phyloP scores from a whole-genome alignment of 228 moss, liverwort and hornwort genomes.

The Sphagnum fallax region DNA sequence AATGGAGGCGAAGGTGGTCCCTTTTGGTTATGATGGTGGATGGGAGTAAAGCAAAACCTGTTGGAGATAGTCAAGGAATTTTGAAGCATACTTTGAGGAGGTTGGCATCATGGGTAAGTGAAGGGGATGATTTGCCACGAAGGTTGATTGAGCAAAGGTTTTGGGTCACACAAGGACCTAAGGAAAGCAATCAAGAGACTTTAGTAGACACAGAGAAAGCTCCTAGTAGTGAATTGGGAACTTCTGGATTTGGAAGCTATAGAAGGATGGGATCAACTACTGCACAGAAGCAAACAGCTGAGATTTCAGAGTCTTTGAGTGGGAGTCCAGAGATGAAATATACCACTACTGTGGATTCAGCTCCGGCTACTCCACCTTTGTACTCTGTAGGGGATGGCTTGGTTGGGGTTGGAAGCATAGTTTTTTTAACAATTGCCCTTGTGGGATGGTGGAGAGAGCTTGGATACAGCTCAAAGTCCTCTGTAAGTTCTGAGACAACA shows the following conservation, averaged over 20 bases:
- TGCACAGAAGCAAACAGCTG: slow-evolving; percentile 26
- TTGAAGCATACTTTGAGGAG: slow-evolving; percentile 30
- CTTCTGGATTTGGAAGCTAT: slow-evolving; percentile 14
- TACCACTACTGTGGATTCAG: slow-evolving; percentile 41
- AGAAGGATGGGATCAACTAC: slow-evolving; percentile 18
- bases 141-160: slow-evolving; percentile 6
- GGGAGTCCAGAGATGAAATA: slow-evolving; percentile 32
- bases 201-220: neutral
- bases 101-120: slow-evolving; percentile 13
- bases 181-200: slow-evolving; percentile 2
- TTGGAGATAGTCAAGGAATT: slow-evolving; percentile 20
- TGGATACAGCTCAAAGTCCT: slow-evolving; percentile 16
- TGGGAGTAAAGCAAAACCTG: slow-evolving; percentile 6
- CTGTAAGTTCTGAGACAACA: slow-evolving; percentile 10
- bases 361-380: slow-evolving; percentile 49
- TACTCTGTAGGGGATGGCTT: slow-evolving; percentile 47
- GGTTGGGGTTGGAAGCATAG: slow-evolving; percentile 47
- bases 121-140: slow-evolving; percentile 25
- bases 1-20: neutral
- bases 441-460: slow-evolving; percentile 48
- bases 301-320: slow-evolving; percentile 28
- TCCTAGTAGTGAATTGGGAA: slow-evolving; percentile 22
- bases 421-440: slow-evolving; percentile 34
- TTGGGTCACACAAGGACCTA: slow-evolving; percentile 7
- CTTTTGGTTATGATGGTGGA: slow-evolving; percentile 22